These are phyloP conservation scores for Diaporthe citri DNA, from an alignment of 2,329 filamentous ascomycete species.

Conservation along the genomic window DNA sequence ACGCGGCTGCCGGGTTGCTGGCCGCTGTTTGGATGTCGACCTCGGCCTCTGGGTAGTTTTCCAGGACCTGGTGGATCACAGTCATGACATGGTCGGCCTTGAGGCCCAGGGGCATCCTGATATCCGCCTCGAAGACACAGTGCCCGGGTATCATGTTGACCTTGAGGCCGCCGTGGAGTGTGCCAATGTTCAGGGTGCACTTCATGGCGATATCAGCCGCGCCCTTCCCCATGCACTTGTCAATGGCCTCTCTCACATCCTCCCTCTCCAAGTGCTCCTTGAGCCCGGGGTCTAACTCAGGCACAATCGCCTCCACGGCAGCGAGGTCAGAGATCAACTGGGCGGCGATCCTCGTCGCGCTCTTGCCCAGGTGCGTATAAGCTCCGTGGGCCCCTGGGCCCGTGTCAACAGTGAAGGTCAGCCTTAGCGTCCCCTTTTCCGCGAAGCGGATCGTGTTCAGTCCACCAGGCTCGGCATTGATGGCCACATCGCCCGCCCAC, in stretches of 20 bases:
- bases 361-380: conserved; percentile 53
- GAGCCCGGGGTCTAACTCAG: conserved; percentile 41
- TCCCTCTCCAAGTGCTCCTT: conserved; percentile 46
- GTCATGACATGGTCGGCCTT: conserved; percentile 46
- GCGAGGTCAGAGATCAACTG: conserved; percentile 24
- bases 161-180: conserved; percentile 55
- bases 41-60: conserved; percentile 47
- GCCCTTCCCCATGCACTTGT: conserved; percentile 53
- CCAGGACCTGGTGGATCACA: conserved; percentile 46
- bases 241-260: conserved; percentile 48
- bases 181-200: conserved; percentile 56
- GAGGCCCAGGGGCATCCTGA: conserved; percentile 55
- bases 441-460: conserved; percentile 53
- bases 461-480: conserved; percentile 55
- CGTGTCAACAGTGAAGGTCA: conserved; percentile 51
- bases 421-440: conserved; percentile 56
- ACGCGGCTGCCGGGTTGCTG: conserved; percentile 50
- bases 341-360: conserved; percentile 52
- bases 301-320: conserved; percentile 34
- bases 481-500: conserved; percentile 54
- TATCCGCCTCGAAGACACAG: conserved; percentile 55
- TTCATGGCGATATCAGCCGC: conserved; percentile 49
- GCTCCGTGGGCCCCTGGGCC: conserved; percentile 53
- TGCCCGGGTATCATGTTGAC: conserved; percentile 56
- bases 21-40: conserved; percentile 49